Percentiles rank a stretch among this genome's conserved stretches.
These are phyloP conservation scores for Coprinopsis cinerea DNA, from an alignment of 768 basidiomycete species.

Conservation along the genomic window DNA sequence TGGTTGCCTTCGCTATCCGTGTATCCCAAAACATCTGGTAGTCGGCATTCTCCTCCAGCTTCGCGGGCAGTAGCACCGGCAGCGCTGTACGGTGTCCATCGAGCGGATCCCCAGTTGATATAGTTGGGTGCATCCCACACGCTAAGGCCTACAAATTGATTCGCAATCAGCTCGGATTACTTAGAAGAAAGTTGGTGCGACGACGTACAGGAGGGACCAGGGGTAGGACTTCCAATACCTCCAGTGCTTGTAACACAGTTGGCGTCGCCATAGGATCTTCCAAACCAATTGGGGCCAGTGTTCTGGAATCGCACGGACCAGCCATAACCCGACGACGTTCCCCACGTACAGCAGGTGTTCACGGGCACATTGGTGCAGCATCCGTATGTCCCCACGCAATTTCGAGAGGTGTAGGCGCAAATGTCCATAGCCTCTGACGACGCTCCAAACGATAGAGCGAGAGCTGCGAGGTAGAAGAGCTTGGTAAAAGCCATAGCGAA, in stretches of 20 bases:
- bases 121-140: constrained; percentile 5
- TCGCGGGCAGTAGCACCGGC: not conserved
- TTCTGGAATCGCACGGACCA: constrained; percentile 9
- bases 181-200: too few relatives aligned
- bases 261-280: constrained; percentile 3
- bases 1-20: constrained; percentile 4
- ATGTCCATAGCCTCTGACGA: constrained; percentile 4
- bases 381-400: constrained; percentile 4
- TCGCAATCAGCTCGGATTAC: not conserved
- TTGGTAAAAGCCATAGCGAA: too few relatives aligned
- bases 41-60: constrained; percentile 4
- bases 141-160: constrained; percentile 4
- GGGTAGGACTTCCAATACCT: constrained; percentile 3
- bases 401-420: constrained; percentile 12
- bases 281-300: constrained; percentile 4
- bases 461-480: too few relatives aligned
- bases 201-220: constrained; percentile 8
- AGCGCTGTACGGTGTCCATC: constrained; percentile 1
- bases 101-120: constrained; percentile 7
- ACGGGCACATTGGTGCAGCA: constrained; percentile 11
- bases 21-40: constrained; percentile 11
- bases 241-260: constrained; percentile 3
- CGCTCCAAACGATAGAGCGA: too few relatives aligned
- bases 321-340: not conserved
- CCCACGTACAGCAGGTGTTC: constrained; percentile 10